Base-by-base conservation (phyloP, 78 protist species). In the Dictyostelium capitatum region DNA sequence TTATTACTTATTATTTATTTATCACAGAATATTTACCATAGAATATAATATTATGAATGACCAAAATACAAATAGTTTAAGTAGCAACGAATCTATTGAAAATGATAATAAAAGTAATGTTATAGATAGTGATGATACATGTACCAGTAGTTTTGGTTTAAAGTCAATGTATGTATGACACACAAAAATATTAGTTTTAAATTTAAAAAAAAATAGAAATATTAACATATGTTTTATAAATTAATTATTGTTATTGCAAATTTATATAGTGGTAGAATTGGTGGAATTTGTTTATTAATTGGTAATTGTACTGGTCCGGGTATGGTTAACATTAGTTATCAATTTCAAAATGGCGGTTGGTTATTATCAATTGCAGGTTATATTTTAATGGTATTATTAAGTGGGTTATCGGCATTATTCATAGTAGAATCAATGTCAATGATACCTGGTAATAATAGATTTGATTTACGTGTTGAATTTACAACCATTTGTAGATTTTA, bases 301-400 rank as follows among this genome's bases (percentile, higher is more conserved):
- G 89, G 89, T 10, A 89, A 89, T 78, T 75, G 79, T 67, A 89
- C 94, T 15, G 94, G 94, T 8, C 91, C 91, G 3, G 96, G 93
- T 11, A 73, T 92, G 89, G 95, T 92, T 28, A 59, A 73, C 14
- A 92, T 92, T 17, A 37, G 84, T 41, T 64, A 74, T 25, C 79
- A 83, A 75, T 83, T 51, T 41, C 96, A 92, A 64, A 57, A 75
- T 41, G 84, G 92, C 74, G 96, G 96, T 30, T 82, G 90, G 91
- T 37, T 80, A 17, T 54, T 82, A 78, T 80, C 84, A 23, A 51
- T 37, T 6, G 15, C 81, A 14, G 59, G 53, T 15, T 80, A 69
- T 56, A 53, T 82, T 14, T 65, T 59, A 41, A 91, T 79, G 50
- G 10, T 54, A 7, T 10, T 64, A 0, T n/a, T 80, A 19, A 80